A percentile compares a stretch with the other conserved stretches of the same genome.
Conservation (phyloP, 163 green algal species). For the Scenedesmus sp. region DNA sequence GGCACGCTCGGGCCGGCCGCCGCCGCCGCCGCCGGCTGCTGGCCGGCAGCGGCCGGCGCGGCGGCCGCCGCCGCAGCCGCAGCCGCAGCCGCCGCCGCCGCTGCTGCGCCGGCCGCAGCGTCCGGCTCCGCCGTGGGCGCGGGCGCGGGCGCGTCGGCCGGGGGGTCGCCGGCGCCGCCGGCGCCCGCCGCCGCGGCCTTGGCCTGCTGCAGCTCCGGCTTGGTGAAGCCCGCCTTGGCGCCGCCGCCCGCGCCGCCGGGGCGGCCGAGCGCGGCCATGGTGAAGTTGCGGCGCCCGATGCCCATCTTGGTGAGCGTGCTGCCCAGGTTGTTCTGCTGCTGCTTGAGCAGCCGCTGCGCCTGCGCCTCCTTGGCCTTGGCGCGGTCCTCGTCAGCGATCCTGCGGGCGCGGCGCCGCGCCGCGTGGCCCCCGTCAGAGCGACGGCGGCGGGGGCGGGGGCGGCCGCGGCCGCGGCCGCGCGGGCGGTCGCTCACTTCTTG, state of each 20-base stretch:
- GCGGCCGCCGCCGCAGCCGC: neutral
- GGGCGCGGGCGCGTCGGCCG: too few relatives aligned
- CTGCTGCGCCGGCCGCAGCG: neutral
- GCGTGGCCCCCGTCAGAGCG: neutral
- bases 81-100: neutral
- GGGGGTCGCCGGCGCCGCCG: too few relatives aligned
- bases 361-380: slow-evolving; percentile 14
- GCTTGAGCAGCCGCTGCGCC: slow-evolving; percentile 2
- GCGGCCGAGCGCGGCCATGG: neutral
- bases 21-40: neutral
- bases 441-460: neutral
- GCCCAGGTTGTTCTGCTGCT: slow-evolving; percentile 10
- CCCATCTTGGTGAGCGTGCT: slow-evolving; percentile 35
- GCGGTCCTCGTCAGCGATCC: slow-evolving; percentile 37
- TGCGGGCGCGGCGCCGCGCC: neutral
- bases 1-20: neutral
- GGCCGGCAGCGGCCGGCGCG: neutral
- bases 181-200: slow-evolving; percentile 19
- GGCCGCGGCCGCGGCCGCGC: neutral
- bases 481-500: slow-evolving; percentile 25
- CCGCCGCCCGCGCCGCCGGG: neutral
- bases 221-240: slow-evolving; percentile 7
- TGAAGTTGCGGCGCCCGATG: slow-evolving; percentile 22
- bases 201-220: slow-evolving; percentile 4
- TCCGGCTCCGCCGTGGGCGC: neutral